Evolutionary conservation across 306 rosid genomes (phyloP).

Genomic region (Pterocarpus macrocarpus): DNA sequence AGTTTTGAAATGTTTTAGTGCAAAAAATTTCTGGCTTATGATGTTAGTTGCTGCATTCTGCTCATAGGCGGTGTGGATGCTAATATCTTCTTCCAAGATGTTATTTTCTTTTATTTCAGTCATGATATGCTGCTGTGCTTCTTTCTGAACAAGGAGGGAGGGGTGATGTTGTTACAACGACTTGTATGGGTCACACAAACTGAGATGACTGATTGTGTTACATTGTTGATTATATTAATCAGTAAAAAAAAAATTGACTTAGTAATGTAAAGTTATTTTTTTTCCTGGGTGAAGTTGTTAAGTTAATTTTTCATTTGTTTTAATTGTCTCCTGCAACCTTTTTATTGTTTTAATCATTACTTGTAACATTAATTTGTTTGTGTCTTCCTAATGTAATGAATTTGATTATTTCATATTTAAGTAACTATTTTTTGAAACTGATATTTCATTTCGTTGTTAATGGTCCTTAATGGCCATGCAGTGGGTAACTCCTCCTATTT

Average conservation of each 20-base stretch:
- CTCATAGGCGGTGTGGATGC: conserved; percentile 10
- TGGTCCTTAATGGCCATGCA: not conserved
- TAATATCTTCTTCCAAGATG: not conserved
- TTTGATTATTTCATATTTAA: conserved; percentile 19
- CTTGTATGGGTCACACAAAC: too few relatives aligned
- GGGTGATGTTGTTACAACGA: too few relatives aligned
- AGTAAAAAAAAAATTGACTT: conserved; percentile 26
- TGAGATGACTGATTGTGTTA: too few relatives aligned
- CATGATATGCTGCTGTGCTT: not conserved
- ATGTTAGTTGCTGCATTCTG: conserved; percentile 27
- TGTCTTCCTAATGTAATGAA: conserved; percentile 25
- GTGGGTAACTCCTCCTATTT: conserved; percentile 1
- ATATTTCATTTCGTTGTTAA: conserved; percentile 27
- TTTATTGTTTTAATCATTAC: not conserved
- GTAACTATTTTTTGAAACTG: conserved; percentile 5
- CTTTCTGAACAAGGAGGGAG: too few relatives aligned
- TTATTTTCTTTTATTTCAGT: not conserved
- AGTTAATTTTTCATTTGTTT: conserved; percentile 17
- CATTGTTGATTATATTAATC: not conserved
- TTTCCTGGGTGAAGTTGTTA: not conserved
- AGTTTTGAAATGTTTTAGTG: not conserved
- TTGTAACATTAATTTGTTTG: not conserved
- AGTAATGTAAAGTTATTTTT: not conserved
- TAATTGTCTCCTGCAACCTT: conserved; percentile 6
- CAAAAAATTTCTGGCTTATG: conserved; percentile 19